A percentile compares a stretch with the other conserved stretches of the same genome.
phyloP scores from a whole-genome alignment of 495 filamentous ascomycete genomes.

The Neurospora terricola region DNA sequence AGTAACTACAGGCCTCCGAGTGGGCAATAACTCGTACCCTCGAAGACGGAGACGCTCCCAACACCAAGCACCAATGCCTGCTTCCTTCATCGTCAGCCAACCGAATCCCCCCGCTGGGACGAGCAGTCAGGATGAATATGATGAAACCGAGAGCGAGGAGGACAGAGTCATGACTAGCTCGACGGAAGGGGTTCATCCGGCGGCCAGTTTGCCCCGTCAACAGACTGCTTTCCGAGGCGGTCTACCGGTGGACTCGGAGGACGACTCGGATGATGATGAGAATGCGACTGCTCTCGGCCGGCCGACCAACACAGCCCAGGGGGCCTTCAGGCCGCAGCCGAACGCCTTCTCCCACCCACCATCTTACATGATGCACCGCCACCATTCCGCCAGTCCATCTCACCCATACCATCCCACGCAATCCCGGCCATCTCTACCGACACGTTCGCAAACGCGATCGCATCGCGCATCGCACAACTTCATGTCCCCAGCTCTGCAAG shows the following conservation, averaged over 20 bases:
- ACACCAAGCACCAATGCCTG: slow-evolving; percentile 30
- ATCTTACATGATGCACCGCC: slow-evolving; percentile 41
- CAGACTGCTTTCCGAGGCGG: slow-evolving; percentile 8
- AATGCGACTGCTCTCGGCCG: slow-evolving; percentile 69
- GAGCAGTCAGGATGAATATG: slow-evolving; percentile 87
- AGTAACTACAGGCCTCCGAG: slow-evolving; percentile 72
- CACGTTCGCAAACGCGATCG: slow-evolving; percentile 28
- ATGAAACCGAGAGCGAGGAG: slow-evolving; percentile 43
- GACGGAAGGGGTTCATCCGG: slow-evolving; percentile 55
- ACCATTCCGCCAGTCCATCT: slow-evolving; percentile 32
- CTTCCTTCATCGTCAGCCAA: slow-evolving; percentile 24
- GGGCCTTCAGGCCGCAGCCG: slow-evolving; percentile 70
- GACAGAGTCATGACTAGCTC: slow-evolving; percentile 79
- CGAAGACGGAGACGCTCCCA: slow-evolving; percentile 47
- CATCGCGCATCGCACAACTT: slow-evolving; percentile 46
- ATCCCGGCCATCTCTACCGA: slow-evolving; percentile 29
- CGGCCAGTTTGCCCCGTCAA: slow-evolving; percentile 11
- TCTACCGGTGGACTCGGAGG: slow-evolving; percentile 14
- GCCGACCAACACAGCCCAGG: slow-evolving; percentile 33
- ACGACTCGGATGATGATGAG: slow-evolving; percentile 53
- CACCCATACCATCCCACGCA: slow-evolving; percentile 30
- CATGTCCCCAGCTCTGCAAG: slow-evolving; percentile 66
- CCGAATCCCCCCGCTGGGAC: slow-evolving; percentile 41
- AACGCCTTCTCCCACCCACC: slow-evolving; percentile 86
- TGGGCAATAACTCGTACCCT: slow-evolving; percentile 45